Base-by-base conservation (phyloP, 352 stramenopile genomes). In the Paralagenidium karlingii region DNA sequence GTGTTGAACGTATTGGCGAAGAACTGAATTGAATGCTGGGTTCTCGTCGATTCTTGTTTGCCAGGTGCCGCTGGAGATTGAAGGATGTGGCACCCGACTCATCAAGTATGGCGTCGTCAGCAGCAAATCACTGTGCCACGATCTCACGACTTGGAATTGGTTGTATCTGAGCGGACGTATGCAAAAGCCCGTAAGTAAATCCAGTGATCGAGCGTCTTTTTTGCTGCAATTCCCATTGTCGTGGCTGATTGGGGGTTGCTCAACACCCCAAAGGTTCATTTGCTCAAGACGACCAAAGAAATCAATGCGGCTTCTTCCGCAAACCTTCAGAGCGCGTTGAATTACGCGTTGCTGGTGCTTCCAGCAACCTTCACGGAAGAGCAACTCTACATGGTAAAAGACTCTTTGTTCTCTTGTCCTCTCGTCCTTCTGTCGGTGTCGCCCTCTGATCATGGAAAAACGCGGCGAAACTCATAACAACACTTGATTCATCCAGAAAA, bases 81-180 rank as follows among this genome's bases (percentile, higher is more conserved):
- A 71, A n/a, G 29, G 50, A 24, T 60, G 84, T 24, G 66, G 71
- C 19, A 73, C 49, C 5, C 73, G 80, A 26, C 49, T 87, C 36
- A 80, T 94, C 48, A 94, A 94, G 60, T 94, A 94, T 51, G 82
- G 82, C 9, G 67, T 94, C 39, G 78, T 94, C 41, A 86, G 73
- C 48, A 68, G 63, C 30, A 63, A 89, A 40, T 71, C 74, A 34
- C 53, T 94, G 38, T 83, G 69, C 24, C 45, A 81, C 2, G 82
- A 94, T 30, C 60, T 94, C 0, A 40, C 52, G 5, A 57, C 71
- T 16, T 94, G 82, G 82, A 81, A 65, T 28, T 89, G 68, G 45
- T 66, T 94, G 2, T 94, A 94, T 45, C 56, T 90, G 4, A 91
- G 78, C 41, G 78, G 78, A 4, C 63, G 78, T 25, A 88, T 91